phyloP scores from a whole-genome alignment of 768 basidiomycete species.

The Cyathus striatus region DNA sequence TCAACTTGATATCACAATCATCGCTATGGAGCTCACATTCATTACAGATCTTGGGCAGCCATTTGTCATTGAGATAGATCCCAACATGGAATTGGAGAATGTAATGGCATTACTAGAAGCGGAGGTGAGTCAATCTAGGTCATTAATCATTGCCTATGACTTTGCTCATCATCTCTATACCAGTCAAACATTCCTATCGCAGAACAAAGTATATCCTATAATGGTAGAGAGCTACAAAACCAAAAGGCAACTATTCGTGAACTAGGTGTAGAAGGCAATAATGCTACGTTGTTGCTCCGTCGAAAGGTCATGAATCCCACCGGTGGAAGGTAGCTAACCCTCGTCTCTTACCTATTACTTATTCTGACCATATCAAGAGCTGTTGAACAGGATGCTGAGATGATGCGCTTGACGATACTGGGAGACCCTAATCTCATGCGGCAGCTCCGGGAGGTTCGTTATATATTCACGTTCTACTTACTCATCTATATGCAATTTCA shows the following conservation, averaged over 20 bases:
- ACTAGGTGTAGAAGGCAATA: slow-evolving; percentile 53
- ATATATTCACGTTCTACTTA: neutral
- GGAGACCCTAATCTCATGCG: slow-evolving; percentile 80
- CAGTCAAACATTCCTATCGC: slow-evolving; percentile 70
- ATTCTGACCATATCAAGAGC: slow-evolving; percentile 32
- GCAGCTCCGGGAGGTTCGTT: slow-evolving; percentile 60
- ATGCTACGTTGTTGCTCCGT: slow-evolving; percentile 65
- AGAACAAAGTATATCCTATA: slow-evolving; percentile 71
- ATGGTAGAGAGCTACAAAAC: slow-evolving; percentile 61
- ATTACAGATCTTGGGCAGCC: slow-evolving; percentile 60
- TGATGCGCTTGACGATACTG: slow-evolving; percentile 83
- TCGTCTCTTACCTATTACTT: neutral
- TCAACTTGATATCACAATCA: slow-evolving; percentile 5
- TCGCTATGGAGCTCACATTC: slow-evolving; percentile 67
- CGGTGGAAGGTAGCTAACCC: slow-evolving; percentile 30
- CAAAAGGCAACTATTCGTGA: slow-evolving; percentile 64
- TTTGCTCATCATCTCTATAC: neutral
- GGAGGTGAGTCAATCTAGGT: slow-evolving; percentile 81
- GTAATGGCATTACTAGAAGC: slow-evolving; percentile 93
- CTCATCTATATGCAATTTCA: slow-evolving; percentile 21
- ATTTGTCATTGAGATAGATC: slow-evolving; percentile 78
- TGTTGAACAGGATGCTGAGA: slow-evolving; percentile 79
- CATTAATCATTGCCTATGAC: too few relatives aligned
- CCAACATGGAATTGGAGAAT: slow-evolving; percentile 87
- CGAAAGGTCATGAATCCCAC: slow-evolving; percentile 42